These are phyloP conservation scores for Phyllosticta ampelicida DNA, from an alignment of 2,329 filamentous ascomycete species.

Conservation along the genomic window DNA sequence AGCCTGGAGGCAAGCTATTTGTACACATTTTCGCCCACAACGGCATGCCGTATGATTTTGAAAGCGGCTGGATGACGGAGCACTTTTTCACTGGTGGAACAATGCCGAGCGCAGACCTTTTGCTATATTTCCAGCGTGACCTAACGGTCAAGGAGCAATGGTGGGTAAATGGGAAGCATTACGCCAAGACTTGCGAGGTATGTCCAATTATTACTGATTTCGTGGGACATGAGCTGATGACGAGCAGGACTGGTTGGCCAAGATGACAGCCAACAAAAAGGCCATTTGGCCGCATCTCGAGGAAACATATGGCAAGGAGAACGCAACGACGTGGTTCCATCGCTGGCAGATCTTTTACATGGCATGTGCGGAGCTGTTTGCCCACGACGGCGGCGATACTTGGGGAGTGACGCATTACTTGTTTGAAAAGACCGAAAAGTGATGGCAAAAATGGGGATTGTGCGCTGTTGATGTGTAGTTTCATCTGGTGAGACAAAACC, in stretches of 20 bases:
- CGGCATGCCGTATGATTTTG: slow-evolving; percentile 57
- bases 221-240: too few relatives aligned
- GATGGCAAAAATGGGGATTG: background rate
- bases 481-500: too few relatives aligned
- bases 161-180: slow-evolving; percentile 61
- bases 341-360: slow-evolving; percentile 64
- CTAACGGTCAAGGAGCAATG: slow-evolving; percentile 51
- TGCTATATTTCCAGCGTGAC: slow-evolving; percentile 56
- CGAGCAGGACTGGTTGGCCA: slow-evolving; percentile 1
- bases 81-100: slow-evolving; percentile 65
- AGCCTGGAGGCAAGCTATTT: slow-evolving; percentile 55
- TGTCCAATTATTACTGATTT: slow-evolving; percentile 13
- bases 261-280: slow-evolving; percentile 47
- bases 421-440: slow-evolving; percentile 44
- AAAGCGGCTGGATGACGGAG: slow-evolving; percentile 63
- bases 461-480: background rate
- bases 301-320: slow-evolving; percentile 53
- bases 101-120: slow-evolving; percentile 57
- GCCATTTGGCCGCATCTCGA: slow-evolving; percentile 53
- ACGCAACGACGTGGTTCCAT: slow-evolving; percentile 53
- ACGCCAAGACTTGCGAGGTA: slow-evolving; percentile 59
- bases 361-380: slow-evolving; percentile 60
- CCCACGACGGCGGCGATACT: slow-evolving; percentile 52
- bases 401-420: slow-evolving; percentile 60
- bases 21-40: slow-evolving; percentile 58